Conservation (phyloP, 805 yeast genomes). For the Candida parachauliodes region DNA sequence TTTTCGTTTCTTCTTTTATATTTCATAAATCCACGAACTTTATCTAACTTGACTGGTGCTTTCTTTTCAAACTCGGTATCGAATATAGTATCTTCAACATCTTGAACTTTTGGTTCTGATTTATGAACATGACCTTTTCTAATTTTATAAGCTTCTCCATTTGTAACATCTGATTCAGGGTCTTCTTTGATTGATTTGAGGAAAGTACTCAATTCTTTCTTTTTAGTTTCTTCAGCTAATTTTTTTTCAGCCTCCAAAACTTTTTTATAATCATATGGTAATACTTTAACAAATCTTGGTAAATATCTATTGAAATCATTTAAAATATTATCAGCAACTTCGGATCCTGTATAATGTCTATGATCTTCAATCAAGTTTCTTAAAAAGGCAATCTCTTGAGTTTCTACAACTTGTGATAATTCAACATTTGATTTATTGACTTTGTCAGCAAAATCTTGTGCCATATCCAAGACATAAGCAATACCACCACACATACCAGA, state of each 20-base stretch:
- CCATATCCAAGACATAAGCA: slow-evolving; percentile 93
- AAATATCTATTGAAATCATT: slow-evolving; percentile 83
- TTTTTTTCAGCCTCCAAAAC: slow-evolving; percentile 78
- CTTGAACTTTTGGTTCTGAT: slow-evolving; percentile 80
- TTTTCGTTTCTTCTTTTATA: slow-evolving; percentile 85
- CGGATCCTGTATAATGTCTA: slow-evolving; percentile 90
- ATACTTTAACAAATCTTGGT: slow-evolving; percentile 87
- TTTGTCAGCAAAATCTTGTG: slow-evolving; percentile 75
- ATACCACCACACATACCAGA: slow-evolving; percentile 99
- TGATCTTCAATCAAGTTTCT: slow-evolving; percentile 94
- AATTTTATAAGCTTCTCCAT: slow-evolving; percentile 72
- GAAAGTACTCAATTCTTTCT: slow-evolving; percentile 62
- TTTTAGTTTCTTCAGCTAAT: slow-evolving; percentile 59
- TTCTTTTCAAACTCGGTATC: slow-evolving; percentile 65
- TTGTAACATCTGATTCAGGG: slow-evolving; percentile 81
- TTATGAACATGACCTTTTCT: slow-evolving; percentile 47
- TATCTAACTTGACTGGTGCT: slow-evolving; percentile 64
- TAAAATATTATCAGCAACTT: slow-evolving; percentile 79
- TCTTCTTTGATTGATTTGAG: slow-evolving; percentile 74
- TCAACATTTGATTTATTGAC: slow-evolving; percentile 83
- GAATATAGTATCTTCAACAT: slow-evolving; percentile 82
- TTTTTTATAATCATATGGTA: slow-evolving; percentile 87
- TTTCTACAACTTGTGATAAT: slow-evolving; percentile 71
- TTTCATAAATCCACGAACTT: slow-evolving; percentile 87
- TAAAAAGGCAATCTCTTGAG: slow-evolving; percentile 89